A percentile compares a stretch with the other conserved stretches of the same genome.
Evolutionary conservation across 768 basidiomycete species (phyloP).

Genomic region (Termitomyces sp.): DNA sequence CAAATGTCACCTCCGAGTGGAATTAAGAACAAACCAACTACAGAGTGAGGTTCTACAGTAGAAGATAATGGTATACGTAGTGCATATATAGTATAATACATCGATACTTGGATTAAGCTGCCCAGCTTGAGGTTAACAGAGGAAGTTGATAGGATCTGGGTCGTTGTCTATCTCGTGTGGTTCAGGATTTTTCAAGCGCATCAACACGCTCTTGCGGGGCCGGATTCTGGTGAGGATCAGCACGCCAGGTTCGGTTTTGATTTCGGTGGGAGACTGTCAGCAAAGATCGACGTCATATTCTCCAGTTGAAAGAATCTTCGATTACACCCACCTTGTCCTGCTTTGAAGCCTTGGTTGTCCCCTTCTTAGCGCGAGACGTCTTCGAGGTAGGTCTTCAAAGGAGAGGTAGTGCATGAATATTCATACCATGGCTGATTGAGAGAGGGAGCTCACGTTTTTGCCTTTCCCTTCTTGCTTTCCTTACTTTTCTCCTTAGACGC

Average conservation of each 20-base stretch:
- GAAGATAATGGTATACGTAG: not conserved
- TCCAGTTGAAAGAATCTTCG: not conserved
- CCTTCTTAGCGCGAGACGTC: not conserved
- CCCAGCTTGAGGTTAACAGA: not conserved
- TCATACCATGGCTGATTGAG: not conserved
- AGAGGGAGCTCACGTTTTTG: conserved; percentile 3
- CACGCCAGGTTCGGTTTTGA: not conserved
- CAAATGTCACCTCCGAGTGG: too few relatives aligned
- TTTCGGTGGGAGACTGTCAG: not conserved
- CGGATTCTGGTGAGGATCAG: not conserved
- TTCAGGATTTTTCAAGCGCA: not conserved
- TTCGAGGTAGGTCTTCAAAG: not conserved
- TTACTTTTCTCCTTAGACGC: not conserved
- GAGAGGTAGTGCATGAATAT: not conserved
- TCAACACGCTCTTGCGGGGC: not conserved
- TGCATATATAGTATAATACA: not conserved
- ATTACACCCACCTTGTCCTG: not conserved
- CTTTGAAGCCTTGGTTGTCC: not conserved
- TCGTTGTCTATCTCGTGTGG: not conserved
- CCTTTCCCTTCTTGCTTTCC: not conserved
- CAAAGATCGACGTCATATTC: not conserved
- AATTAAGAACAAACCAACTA: not conserved
- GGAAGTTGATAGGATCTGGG: conserved; percentile 1
- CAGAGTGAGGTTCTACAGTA: not conserved
- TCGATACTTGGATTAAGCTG: not conserved